Evolutionary conservation across 2,329 filamentous ascomycete genomes (phyloP), one percentile per base, ranked within the genome.

Genomic region (Cyclaneusma minus): DNA sequence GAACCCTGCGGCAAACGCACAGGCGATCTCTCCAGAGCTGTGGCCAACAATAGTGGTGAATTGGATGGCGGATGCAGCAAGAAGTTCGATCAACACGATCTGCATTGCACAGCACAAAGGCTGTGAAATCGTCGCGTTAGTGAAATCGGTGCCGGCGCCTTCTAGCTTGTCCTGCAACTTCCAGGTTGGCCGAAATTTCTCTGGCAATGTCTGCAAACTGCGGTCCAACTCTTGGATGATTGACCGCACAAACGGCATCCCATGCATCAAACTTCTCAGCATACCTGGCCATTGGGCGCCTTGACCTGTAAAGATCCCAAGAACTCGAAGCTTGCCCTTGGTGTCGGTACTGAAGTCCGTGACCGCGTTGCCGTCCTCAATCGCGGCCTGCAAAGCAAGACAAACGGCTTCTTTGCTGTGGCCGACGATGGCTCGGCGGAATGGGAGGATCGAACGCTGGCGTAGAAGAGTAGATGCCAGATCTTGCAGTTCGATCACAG

Each of bases 11-110:
- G 55, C 46, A 24, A 54, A 61, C 0, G 57, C 57, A 3, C 57
- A 57, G 2, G 39, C 55, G 15, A 62, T 59, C 29, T 62, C 58
- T 5, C 58, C 58, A 21, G 44, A 50, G n/a, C 55, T 60, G 34
- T 62, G 58, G 3, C 58, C 55, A 4, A 50, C 41, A 0, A 59
- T 53, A 1, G 42, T 44, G 0, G 32, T 25, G 0, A 55, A 50
- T 5, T 29, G 34, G 13, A 62, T 37, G 2, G 47, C 50, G 44
- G 48, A 58, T 1, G 50, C 49, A 12, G 47, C 13, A 1, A 64
- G 43, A 4, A 64, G 41, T 9, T 54, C 43, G 0, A 54, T 49
- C 4, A 64, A 36, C 1, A 49, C 23, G 11, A 65, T 42, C 37
- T 65, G 60, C 2, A 65, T 31, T 0, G 58, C 53, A 0, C 55